Evolutionary conservation across 148 eudicot genomes (phyloP), one percentile per base, ranked within the genome.

Genomic region (Fagopyrum tataricum): DNA sequence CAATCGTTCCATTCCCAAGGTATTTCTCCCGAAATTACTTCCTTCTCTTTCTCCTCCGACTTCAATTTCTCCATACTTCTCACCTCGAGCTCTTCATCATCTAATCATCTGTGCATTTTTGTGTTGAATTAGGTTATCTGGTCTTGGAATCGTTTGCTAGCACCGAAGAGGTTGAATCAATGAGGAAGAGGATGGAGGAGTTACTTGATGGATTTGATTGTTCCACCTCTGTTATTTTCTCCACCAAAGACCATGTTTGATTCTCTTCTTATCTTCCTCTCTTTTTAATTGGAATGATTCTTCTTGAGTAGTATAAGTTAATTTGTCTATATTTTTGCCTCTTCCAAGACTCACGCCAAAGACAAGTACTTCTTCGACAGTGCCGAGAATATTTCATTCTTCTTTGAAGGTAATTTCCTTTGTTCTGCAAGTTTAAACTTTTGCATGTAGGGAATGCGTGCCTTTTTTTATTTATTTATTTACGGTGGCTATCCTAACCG

Each of bases 371-470:
- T 95, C 85, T 95, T 72, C 49, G 91, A 95, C 15, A 95, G 98
- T 73, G 98, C 84, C 5, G 97, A 95, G 78, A 95, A 90, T 73
- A 79, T 95, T 75, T 95, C 98, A 1, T 95, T 87, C 75, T 95
- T 95, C 96, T 95, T 91, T 67, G 98, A 95, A 84, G 98, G 98
- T 95, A 87, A 56, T 44, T 2, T 51, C n/a, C n/a, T 59, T 39
- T 59, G 5, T 59, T 59, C 13, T 24, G 6, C 6, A 20, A 21
- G 31, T 55, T 20, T 14, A 4, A 55, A 20, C 24, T 55, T 56
- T 20, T 3, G 17, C n/a, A 49, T 49, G 6, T 53, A 56, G 10
- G 31, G 12, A 56, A 56, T 56, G 31, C 55, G 14, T 55, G 61
- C 61, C 20, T 55, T 55, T 55, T 8, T 20, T 20, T n/a, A n/a